Conservation (phyloP, 2,329 filamentous ascomycete genomes). For the Exutisphaerella laricina region DNA sequence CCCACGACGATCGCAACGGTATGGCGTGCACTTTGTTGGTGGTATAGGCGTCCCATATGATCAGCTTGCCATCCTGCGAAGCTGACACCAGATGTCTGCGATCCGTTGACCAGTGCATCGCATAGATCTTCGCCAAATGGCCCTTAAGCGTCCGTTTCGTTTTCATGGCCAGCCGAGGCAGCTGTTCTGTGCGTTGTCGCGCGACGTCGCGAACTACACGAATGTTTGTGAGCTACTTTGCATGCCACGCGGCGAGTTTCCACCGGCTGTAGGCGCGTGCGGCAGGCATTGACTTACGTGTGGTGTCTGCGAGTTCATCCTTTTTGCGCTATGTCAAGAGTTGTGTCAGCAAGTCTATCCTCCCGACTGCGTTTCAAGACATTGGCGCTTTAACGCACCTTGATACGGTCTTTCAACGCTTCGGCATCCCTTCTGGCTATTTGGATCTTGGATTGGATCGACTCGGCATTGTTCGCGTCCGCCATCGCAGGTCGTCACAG, state of each 20-base stretch:
- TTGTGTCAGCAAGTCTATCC: not conserved
- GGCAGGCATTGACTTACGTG: constrained; percentile 60
- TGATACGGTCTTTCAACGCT: constrained; percentile 83
- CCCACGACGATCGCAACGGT: constrained; percentile 94
- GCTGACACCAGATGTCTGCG: constrained; percentile 94
- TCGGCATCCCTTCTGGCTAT: constrained; percentile 96
- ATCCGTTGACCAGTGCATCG: constrained; percentile 99
- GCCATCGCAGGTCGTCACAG: constrained; percentile 34
- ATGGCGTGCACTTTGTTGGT: constrained; percentile 99
- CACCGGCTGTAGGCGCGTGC: constrained; percentile 3
- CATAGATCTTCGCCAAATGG: constrained; percentile 98
- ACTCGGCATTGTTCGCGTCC: constrained; percentile 45
- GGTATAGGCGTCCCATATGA: constrained; percentile 99
- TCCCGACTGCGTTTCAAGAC: not conserved
- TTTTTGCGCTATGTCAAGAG: constrained; percentile 63
- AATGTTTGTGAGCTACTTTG: constrained; percentile 15
- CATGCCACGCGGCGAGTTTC: constrained; percentile 7
- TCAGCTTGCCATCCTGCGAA: constrained; percentile 97
- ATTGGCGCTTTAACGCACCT: constrained; percentile 1
- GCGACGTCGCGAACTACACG: constrained; percentile 80
- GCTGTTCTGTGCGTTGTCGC: constrained; percentile 82
- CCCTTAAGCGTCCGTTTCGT: constrained; percentile 95
- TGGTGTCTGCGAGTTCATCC: constrained; percentile 97
- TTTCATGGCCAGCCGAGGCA: constrained; percentile 95
- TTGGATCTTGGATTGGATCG: constrained; percentile 66